A percentile compares a stretch with the other conserved stretches of the same genome.
These are phyloP conservation scores for Circinella minor DNA, from an alignment of 371 early-diverging fungal genomes.

Conservation along the genomic window DNA sequence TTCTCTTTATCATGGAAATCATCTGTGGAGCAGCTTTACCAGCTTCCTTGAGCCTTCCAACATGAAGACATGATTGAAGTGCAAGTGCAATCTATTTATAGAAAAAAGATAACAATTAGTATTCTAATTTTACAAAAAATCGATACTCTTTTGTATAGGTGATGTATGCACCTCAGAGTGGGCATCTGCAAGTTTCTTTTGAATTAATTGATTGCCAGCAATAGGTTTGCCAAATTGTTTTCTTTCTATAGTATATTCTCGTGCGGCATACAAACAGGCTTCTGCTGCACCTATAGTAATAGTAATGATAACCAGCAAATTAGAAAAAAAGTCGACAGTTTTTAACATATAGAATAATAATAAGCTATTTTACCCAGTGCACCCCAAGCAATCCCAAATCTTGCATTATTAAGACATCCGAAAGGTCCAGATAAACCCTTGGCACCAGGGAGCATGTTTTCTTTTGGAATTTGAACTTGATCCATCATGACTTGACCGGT, in stretches of 20 bases:
- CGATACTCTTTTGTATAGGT: neutral
- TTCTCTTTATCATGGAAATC: slow-evolving; percentile 96
- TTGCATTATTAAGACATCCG: slow-evolving; percentile 97
- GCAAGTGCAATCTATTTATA: slow-evolving; percentile 77
- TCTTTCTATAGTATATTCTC: slow-evolving; percentile 89
- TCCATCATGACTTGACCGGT: slow-evolving; percentile 99
- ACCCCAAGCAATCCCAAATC: slow-evolving; percentile 98
- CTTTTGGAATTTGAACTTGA: slow-evolving; percentile 90
- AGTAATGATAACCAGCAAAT: too few relatives aligned
- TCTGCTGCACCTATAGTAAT: slow-evolving; percentile 83
- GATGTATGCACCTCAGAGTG: slow-evolving; percentile 73
- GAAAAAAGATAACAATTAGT: neutral
- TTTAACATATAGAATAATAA: too few relatives aligned
- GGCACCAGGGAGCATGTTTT: slow-evolving; percentile 89
- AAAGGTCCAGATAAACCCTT: slow-evolving; percentile 96
- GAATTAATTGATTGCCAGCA: slow-evolving; percentile 93
- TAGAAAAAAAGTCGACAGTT: too few relatives aligned
- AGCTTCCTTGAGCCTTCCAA: slow-evolving; percentile 92
- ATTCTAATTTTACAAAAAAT: neutral
- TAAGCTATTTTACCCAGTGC: slow-evolving; percentile 60
- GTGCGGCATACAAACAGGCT: slow-evolving; percentile 84
- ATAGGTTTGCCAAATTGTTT: slow-evolving; percentile 93
- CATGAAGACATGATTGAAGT: slow-evolving; percentile 89
- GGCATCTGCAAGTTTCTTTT: slow-evolving; percentile 96
- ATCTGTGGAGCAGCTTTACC: slow-evolving; percentile 92